Evolutionary conservation across 495 filamentous ascomycete genomes (phyloP), one percentile per base, ranked within the genome.

Genomic region (Beverwykella pulmonaria): DNA sequence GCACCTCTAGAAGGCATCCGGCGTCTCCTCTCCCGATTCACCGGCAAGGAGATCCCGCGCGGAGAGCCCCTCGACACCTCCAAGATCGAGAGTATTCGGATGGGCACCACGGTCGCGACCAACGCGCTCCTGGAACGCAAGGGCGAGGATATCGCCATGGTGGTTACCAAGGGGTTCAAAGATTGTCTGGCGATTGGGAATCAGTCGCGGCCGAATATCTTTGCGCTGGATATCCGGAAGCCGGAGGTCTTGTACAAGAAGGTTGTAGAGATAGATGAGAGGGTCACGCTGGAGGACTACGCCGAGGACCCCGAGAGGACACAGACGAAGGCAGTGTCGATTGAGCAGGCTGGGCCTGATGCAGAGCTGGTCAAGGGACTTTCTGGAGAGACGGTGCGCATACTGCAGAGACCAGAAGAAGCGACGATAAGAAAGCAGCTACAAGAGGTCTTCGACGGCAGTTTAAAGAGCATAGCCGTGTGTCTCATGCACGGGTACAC

Each of bases 161-260:
- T 98, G 22, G 92, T 95, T 10, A 97, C 95, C 1, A 90, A 91
- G 74, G 94, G 94, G 0, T 98, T 98, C 78, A 89, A 87, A 53
- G 94, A 98, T 77, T 92, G 93, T 66, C 82, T 98, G 22, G 87
- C 90, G 39, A 97, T 81, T 69, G 79, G 79, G 1, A 81, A 81
- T 59, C 79, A 81, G 62, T 76, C 72, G 8, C 71, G 79, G 50
- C 79, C 78, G 32, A 78, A 78, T 48, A 81, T 81, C 63, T 81
- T 81, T 61, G 79, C 80, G 61, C 63, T 81, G 22, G 78, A 79
- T 26, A 81, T 81, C 30, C 66, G 74, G 53, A 80, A 79, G 66
- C 79, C 79, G 9, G 79, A 80, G 49, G 79, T 81, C 29, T 67
- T 81, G 57, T 80, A 81, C 62, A 77, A 77, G 62, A 75, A 66